phyloP scores from a whole-genome alignment of 139 green algal species.

The Mychonastes homosphaera region DNA sequence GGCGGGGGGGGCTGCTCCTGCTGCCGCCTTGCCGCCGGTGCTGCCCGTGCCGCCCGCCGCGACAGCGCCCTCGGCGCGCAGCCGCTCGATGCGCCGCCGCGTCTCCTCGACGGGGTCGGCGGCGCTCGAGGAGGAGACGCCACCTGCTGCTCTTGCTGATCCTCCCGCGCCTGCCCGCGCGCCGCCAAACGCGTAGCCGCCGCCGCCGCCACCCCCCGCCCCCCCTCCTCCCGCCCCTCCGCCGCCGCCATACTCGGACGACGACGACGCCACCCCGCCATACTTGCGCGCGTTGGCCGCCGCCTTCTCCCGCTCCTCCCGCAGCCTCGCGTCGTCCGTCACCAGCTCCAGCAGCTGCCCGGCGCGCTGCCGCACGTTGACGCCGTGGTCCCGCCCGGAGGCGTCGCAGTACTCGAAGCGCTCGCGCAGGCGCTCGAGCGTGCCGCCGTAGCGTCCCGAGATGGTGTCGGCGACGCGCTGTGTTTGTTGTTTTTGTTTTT shows the following conservation, averaged over 20 bases:
- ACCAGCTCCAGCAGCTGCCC: conserved; percentile 61
- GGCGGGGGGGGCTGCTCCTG: background rate
- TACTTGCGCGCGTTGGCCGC: conserved; percentile 57
- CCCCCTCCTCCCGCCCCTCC: background rate
- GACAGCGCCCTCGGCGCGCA: conserved; percentile 35
- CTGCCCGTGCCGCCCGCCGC: background rate
- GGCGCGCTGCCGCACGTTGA: conserved; percentile 81
- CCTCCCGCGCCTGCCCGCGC: background rate
- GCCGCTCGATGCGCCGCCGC: conserved; percentile 49
- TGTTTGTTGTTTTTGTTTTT: too few relatives aligned
- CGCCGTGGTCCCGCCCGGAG: conserved; percentile 59
- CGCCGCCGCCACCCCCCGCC: conserved; percentile 7
- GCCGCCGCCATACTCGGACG: conserved; percentile 23
- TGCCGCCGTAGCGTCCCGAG: conserved; percentile 26
- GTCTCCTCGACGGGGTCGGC: conserved; percentile 58
- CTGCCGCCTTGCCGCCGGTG: background rate
- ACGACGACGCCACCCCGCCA: conserved; percentile 47
- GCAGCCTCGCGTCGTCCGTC: conserved; percentile 37
- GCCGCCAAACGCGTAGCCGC: conserved; percentile 10
- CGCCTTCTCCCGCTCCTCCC: conserved; percentile 61
- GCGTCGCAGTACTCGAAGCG: conserved; percentile 78
- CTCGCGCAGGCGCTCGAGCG: conserved; percentile 58
- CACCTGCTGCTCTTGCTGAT: conserved; percentile 3
- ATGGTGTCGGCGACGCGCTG: conserved; percentile 57
- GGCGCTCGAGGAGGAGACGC: too few relatives aligned